Percentiles rank a stretch among this genome's conserved stretches.
Evolutionary conservation across 2,329 filamentous ascomycete species (phyloP).

Genomic region (Aspergillus ibericus): DNA sequence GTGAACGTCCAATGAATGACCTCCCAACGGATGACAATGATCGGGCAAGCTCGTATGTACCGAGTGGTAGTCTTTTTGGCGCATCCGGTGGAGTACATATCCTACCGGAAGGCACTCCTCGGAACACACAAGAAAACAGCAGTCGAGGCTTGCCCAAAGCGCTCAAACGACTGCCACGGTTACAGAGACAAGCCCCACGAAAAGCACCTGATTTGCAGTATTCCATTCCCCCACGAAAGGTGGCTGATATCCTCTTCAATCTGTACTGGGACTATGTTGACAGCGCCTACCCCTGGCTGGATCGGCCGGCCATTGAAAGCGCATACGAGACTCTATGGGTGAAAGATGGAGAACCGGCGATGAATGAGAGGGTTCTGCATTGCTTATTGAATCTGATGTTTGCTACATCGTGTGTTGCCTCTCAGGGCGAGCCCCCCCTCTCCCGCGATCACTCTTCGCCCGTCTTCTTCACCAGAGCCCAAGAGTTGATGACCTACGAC

Average conservation of each 20-base stretch:
- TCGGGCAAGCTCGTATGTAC: not conserved
- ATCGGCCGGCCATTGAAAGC: not conserved
- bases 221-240: not conserved
- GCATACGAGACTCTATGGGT: not conserved
- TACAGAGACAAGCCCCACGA: not conserved
- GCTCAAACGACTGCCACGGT: not conserved
- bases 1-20: not conserved
- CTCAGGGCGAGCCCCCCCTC: constrained; percentile 6
- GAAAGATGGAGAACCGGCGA: constrained; percentile 1
- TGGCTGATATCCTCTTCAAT: not conserved
- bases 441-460: not conserved
- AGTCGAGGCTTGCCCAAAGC: not conserved
- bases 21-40: not conserved
- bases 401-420: constrained; percentile 12
- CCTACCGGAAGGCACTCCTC: not conserved
- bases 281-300: not conserved
- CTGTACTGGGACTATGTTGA: constrained; percentile 1
- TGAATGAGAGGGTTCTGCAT: constrained; percentile 14
- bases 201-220: not conserved
- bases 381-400: constrained; percentile 17
- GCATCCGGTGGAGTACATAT: not conserved
- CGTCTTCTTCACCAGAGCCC: not conserved
- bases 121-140: not conserved
- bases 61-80: not conserved
- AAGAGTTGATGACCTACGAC: not conserved